Evolutionary conservation across 352 stramenopile genomes (phyloP), one percentile per base, ranked within the genome.

Genomic region (Globisporangium canariense): DNA sequence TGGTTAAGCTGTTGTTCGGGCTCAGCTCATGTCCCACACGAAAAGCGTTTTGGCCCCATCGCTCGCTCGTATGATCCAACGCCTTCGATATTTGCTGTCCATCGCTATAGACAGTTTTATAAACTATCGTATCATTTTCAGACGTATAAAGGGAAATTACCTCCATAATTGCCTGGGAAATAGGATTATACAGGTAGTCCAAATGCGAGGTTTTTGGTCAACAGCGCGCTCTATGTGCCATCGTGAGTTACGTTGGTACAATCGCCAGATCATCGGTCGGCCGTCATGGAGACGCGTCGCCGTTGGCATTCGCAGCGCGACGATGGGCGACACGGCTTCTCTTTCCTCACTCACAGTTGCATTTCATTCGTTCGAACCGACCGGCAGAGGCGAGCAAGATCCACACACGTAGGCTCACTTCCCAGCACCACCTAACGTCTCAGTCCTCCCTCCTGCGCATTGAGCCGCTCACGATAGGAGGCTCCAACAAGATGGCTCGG

Each of bases 221-320:
- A 45, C 6, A 13, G 25, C 34, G 36, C 25, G 16, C 57, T 53
- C 57, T 62, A 45, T 55, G 57, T 60, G 36, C 50, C 13, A 34
- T 36, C 51, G 51, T 62, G 28, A 52, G 49, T 65, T 51, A 60
- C 38, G 36, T 64, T 41, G 38, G 47, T n/a, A 59, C 50, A 65
- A 53, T 58, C 3, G 16, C 9, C 30, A 47, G 38, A 36, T 28
- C 18, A 22, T 28, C 52, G 18, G 32, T 36, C 32, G 32, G 32
- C 25, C 8, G 14, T 57, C 32, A 58, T 46, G 52, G 18, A 11
- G 36, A 45, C 30, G 52, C 30, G 32, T 58, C 52, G 32, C 18
- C 18, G 51, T 43, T 25, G 34, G 10, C 30, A 25, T 41, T 58
- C 18, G 51, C 36, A 40, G 36, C 11, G 38, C 38, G 38, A 10